Evolutionary conservation across 192 early-diverging fungal species (phyloP), one percentile per base, ranked within the genome.

Genomic region (Cetraspora pellucida): DNA sequence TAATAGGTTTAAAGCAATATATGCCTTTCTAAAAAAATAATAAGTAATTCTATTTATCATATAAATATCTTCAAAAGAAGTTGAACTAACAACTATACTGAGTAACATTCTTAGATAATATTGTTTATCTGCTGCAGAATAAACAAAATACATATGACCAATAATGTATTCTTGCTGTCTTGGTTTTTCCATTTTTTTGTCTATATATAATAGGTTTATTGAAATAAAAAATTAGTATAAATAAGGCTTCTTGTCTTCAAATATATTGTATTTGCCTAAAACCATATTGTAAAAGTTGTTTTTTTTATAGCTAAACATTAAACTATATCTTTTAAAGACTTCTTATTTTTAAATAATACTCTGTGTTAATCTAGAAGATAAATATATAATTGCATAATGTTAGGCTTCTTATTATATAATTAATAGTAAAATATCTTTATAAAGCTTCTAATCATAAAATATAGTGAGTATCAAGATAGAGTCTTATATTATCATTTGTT

Each of bases 91-190:
- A 43, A 82, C 74, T 13, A 45, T 31, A 45, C 50, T 65, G 3
- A 82, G 67, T 16, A 82, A 44, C 23, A 79, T 55, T 43, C 74
- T 54, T 2, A 82, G 71, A 61, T 79, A 82, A 19, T 75, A 82
- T 52, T 59, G 23, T 27, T 82, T 74, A 10, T 77, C 81, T 13
- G 81, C 49, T 1, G 50, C 50, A 17, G 77, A 60, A 54, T 65
- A 47, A 10, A 69, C 70, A 44, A 46, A 74, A 74, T 52, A 77
- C 16, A 82, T 54, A 1, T 75, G 66, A 27, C 81, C 78, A 37
- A 82, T 69, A 10, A 50, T 31, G 21, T 71, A 4, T n/a, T 66
- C 73, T 66, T 31, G 47, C 47, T 71, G 43, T 25, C 78, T 59
- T 10, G 9, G 23, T n/a, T n/a, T 0, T 19, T 75, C 77, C 80